These are phyloP conservation scores for Gilbertella persicaria DNA, from an alignment of 371 early-diverging fungal genomes.

Conservation along the genomic window DNA sequence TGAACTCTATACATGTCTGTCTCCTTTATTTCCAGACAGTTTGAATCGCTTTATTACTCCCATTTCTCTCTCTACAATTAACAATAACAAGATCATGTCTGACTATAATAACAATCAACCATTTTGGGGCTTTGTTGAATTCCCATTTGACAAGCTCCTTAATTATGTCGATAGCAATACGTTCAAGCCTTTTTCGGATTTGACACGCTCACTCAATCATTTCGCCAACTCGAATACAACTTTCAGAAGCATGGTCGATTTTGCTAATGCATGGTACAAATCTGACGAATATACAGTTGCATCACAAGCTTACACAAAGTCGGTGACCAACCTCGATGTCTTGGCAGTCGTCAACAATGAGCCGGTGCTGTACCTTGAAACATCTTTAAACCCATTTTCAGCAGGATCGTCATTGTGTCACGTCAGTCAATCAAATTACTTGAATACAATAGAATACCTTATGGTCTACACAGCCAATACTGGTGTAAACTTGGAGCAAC, in stretches of 20 bases:
- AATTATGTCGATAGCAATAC: not conserved
- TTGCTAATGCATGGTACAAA: slow-evolving; percentile 39
- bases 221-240: slow-evolving; percentile 32
- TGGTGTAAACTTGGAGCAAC: slow-evolving; percentile 16
- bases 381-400: slow-evolving; percentile 35
- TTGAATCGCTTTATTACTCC: slow-evolving; percentile 32
- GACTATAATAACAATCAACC: slow-evolving; percentile 23
- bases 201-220: slow-evolving; percentile 23
- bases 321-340: slow-evolving; percentile 17
- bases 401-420: slow-evolving; percentile 47
- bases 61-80: slow-evolving; percentile 23
- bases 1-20: slow-evolving; percentile 23
- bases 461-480: slow-evolving; percentile 40
- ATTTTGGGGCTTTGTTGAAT: slow-evolving; percentile 53
- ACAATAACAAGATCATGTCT: slow-evolving; percentile 8
- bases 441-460: slow-evolving; percentile 32
- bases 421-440: slow-evolving; percentile 32
- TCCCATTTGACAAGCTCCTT: slow-evolving; percentile 40
- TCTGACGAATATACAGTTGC: slow-evolving; percentile 14
- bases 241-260: slow-evolving; percentile 30
- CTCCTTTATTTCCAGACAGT: slow-evolving; percentile 15
- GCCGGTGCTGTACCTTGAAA: slow-evolving; percentile 29
- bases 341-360: slow-evolving; percentile 17
- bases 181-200: slow-evolving; percentile 9
- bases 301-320: slow-evolving; percentile 16